These are phyloP conservation scores for Yamadazyma phyllophila DNA, from an alignment of 805 yeast genomes.

Conservation along the genomic window DNA sequence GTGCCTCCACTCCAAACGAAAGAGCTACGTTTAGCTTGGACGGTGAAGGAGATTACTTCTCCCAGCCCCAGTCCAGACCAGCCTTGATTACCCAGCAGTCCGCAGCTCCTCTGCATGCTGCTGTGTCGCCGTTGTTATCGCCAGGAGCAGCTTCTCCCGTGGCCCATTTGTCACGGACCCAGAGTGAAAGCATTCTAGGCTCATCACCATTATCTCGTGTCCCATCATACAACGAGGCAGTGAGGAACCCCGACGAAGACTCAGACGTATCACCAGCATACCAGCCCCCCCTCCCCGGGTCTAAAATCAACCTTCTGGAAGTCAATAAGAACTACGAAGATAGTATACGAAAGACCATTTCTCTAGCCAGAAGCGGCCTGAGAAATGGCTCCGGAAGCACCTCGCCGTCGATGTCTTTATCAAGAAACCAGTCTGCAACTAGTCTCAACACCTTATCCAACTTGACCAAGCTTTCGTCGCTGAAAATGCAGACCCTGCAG, in stretches of 20 bases:
- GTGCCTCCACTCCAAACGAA: constrained; percentile 16
- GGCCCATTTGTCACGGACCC: constrained; percentile 56
- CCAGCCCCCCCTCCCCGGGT: constrained; percentile 48
- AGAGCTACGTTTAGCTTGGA: constrained; percentile 38
- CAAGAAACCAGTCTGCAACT: constrained; percentile 35
- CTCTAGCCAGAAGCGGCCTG: constrained; percentile 22
- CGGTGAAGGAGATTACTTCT: constrained; percentile 38
- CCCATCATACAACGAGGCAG: constrained; percentile 82
- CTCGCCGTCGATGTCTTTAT: constrained; percentile 37
- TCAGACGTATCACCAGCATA: constrained; percentile 63
- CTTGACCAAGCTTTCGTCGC: neutral
- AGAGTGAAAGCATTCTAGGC: constrained; percentile 37
- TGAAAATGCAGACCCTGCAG: neutral
- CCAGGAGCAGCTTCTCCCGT: constrained; percentile 55
- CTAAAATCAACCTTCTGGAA: constrained; percentile 33
- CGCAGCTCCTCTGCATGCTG: too few relatives aligned
- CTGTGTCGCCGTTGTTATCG: constrained; percentile 13
- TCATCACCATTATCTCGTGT: constrained; percentile 54
- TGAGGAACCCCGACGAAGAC: constrained; percentile 46
- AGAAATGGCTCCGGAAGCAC: constrained; percentile 23
- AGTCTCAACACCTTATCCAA: constrained; percentile 21
- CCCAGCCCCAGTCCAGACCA: neutral
- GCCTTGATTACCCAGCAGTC: too few relatives aligned
- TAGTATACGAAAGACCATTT: constrained; percentile 14
- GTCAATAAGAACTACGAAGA: constrained; percentile 27